Evolutionary conservation across 2,329 filamentous ascomycete genomes (phyloP).

Genomic region (Graphilbum fragrans): DNA sequence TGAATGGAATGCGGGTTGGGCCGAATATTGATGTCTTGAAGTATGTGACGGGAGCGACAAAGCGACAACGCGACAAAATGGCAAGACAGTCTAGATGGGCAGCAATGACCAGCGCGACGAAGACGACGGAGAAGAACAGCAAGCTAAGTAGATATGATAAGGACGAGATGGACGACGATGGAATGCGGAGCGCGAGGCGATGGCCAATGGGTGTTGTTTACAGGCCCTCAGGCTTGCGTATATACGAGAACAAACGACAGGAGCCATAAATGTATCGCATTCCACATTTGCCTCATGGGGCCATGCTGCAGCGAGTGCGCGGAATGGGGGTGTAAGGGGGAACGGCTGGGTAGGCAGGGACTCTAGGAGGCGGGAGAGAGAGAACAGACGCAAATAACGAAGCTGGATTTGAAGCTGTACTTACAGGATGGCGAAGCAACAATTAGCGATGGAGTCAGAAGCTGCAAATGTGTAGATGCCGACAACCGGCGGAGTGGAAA

Average conservation of each 20-base stretch:
- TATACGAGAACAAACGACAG: not conserved
- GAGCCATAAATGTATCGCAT: not conserved
- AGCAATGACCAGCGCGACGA: not conserved
- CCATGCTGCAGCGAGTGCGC: too few relatives aligned
- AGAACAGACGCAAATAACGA: not conserved
- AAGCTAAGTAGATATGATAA: not conserved
- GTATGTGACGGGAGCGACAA: too few relatives aligned
- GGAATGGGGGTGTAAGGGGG: not conserved
- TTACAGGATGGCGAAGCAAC: not conserved
- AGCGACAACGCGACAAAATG: too few relatives aligned
- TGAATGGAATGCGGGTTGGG: too few relatives aligned
- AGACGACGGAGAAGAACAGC: not conserved
- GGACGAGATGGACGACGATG: not conserved
- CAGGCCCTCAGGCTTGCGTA: not conserved
- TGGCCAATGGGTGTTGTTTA: slow-evolving; percentile 15
- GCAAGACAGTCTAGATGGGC: not conserved
- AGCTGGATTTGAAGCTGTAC: not conserved
- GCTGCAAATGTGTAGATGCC: not conserved
- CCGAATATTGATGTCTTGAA: too few relatives aligned
- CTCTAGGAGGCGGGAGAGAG: not conserved
- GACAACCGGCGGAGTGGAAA: not conserved
- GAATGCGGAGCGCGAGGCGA: not conserved
- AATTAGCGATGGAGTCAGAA: not conserved
- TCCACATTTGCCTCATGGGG: not conserved
- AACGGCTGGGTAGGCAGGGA: not conserved